phyloP scores from a whole-genome alignment of 352 stramenopile species.

The Globisporangium solare region DNA sequence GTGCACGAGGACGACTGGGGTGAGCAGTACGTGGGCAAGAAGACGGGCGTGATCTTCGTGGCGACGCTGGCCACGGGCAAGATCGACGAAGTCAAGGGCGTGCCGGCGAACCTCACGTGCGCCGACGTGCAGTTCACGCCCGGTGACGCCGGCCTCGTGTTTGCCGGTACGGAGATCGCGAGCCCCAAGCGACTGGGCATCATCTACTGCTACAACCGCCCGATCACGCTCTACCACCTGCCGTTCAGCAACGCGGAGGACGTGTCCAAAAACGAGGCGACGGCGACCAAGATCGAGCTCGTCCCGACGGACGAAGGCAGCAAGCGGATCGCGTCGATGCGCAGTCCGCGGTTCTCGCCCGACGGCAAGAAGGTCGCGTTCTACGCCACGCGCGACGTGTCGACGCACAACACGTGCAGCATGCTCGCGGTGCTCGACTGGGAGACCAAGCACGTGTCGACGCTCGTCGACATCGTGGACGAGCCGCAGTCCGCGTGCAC shows the following conservation, averaged over 20 bases:
- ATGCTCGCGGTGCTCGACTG: conserved; percentile 61
- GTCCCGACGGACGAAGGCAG: conserved; percentile 28
- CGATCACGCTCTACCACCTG: conserved; percentile 57
- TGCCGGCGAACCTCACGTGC: conserved; percentile 52
- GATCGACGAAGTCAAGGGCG: conserved; percentile 55
- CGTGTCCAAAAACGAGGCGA: conserved; percentile 20
- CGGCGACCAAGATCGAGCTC: conserved; percentile 38
- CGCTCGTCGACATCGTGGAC: conserved; percentile 56
- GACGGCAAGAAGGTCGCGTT: conserved; percentile 68
- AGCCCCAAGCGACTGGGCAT: conserved; percentile 62
- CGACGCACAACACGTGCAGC: conserved; percentile 73
- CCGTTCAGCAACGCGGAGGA: conserved; percentile 22
- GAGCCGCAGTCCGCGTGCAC: conserved; percentile 34
- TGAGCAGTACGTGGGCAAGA: conserved; percentile 80
- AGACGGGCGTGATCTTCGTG: conserved; percentile 63
- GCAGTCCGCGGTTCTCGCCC: conserved; percentile 59
- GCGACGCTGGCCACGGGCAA: conserved; percentile 54
- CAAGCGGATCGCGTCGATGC: conserved; percentile 41
- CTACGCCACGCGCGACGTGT: conserved; percentile 57
- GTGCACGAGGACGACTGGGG: conserved; percentile 78
- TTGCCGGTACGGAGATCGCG: conserved; percentile 54
- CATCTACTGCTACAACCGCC: conserved; percentile 87
- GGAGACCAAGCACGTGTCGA: conserved; percentile 51
- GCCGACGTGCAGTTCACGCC: conserved; percentile 67
- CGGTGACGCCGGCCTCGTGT: conserved; percentile 49